phyloP scores from a whole-genome alignment of 306 rosid species.

The Vigna trinervia region DNA sequence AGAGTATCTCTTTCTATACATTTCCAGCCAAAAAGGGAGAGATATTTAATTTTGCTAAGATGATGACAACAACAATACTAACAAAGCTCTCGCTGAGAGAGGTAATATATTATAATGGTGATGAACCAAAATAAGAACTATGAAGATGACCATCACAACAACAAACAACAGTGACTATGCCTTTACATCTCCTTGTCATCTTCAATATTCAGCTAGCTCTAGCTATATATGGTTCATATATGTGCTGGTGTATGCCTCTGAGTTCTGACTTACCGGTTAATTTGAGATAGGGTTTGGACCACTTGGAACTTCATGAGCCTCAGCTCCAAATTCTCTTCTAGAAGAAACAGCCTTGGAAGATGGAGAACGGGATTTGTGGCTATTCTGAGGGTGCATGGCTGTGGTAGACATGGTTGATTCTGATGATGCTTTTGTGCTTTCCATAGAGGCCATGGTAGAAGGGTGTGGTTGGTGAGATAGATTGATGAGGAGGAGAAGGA shows the following conservation, averaged over 20 bases:
- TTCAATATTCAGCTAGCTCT: slow-evolving; percentile 42
- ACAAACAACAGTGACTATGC: slow-evolving; percentile 30
- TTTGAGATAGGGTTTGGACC: slow-evolving; percentile 95
- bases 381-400: slow-evolving; percentile 48
- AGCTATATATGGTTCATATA: slow-evolving; percentile 38
- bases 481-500: slow-evolving; percentile 65
- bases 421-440: slow-evolving; percentile 46
- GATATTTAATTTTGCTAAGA: slow-evolving; percentile 42
- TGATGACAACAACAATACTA: slow-evolving; percentile 49
- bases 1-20: slow-evolving; percentile 79
- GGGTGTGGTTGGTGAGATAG: slow-evolving; percentile 54
- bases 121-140: slow-evolving; percentile 50
- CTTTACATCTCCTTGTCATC: slow-evolving; percentile 53
- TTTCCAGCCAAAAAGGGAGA: slow-evolving; percentile 52
- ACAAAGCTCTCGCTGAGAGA: slow-evolving; percentile 61
- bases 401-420: slow-evolving; percentile 50
- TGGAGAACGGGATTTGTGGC: slow-evolving; percentile 29
- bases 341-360: slow-evolving; percentile 42
- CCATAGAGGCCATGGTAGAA: slow-evolving; percentile 54
- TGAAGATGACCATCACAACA: slow-evolving; percentile 56
- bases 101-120: slow-evolving; percentile 55
- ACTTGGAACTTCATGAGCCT: slow-evolving; percentile 94
- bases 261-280: slow-evolving; percentile 49
- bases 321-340: slow-evolving; percentile 65
- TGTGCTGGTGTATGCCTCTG: slow-evolving; percentile 29